A percentile compares a stretch with the other conserved stretches of the same genome.
Evolutionary conservation across 768 basidiomycete species (phyloP).

Genomic region (Hydnomerulius pinastri): DNA sequence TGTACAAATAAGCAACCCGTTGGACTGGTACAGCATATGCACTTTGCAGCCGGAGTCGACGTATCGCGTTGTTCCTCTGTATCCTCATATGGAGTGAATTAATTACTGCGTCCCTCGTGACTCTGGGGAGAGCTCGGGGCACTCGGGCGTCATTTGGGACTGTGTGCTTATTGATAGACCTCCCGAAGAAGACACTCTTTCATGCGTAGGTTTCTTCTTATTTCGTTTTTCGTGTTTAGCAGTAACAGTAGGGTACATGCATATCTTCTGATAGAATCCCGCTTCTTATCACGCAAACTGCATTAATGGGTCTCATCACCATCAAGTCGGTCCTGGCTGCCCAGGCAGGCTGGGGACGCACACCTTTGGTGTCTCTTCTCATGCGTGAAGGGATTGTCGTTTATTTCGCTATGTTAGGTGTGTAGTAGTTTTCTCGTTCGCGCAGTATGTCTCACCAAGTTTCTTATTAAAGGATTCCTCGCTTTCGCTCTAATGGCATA

Average conservation of each 20-base stretch:
- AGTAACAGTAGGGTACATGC: no score
- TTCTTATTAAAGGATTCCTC: not conserved
- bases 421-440: not conserved
- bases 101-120: conserved; percentile 26
- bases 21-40: conserved; percentile 1
- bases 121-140: conserved; percentile 32
- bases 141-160: conserved; percentile 14
- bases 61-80: conserved; percentile 18
- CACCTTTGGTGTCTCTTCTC: conserved; percentile 40
- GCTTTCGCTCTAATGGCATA: not conserved
- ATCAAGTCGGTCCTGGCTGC: conserved; percentile 38
- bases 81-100: not conserved
- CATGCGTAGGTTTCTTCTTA: not conserved
- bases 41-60: conserved; percentile 34
- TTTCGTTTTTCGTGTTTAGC: not conserved
- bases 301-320: conserved; percentile 40
- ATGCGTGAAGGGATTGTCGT: conserved; percentile 50
- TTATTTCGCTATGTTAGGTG: conserved; percentile 44
- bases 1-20: not conserved
- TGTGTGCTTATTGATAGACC: conserved; percentile 1
- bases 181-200: not conserved
- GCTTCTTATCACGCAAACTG: conserved; percentile 37
- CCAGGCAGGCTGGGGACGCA: conserved; percentile 42
- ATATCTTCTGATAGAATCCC: conserved; percentile 25
- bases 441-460: not conserved